These are phyloP conservation scores for Lecanicillium sp. DNA, from an alignment of 2,329 filamentous ascomycete species.

Conservation along the genomic window DNA sequence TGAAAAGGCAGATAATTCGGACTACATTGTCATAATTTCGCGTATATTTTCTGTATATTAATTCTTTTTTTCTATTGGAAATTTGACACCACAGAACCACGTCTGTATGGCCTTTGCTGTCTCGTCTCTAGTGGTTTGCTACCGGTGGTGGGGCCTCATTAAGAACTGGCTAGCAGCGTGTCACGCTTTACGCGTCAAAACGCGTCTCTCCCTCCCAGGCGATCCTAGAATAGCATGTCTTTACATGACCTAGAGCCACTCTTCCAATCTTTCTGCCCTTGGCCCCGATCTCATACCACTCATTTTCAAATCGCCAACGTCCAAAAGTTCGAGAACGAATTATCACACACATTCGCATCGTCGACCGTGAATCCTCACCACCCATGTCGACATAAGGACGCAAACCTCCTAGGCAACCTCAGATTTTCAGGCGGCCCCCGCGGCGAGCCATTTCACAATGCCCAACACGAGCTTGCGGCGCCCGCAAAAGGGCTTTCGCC, in stretches of 20 bases:
- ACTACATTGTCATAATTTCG: too few relatives aligned
- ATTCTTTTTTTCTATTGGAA: too few relatives aligned
- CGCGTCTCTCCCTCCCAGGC: constrained; percentile 25
- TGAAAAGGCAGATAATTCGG: too few relatives aligned
- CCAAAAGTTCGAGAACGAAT: not conserved
- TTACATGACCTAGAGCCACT: constrained; percentile 3
- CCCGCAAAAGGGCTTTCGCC: constrained; percentile 62
- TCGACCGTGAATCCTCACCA: not conserved
- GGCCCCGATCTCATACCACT: not conserved
- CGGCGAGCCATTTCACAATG: constrained; percentile 36
- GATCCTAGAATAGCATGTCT: constrained; percentile 3
- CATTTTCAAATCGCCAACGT: not conserved
- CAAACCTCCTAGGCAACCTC: constrained; percentile 2
- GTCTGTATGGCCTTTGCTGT: too few relatives aligned
- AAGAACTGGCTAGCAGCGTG: constrained; percentile 20
- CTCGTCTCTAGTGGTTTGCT: constrained; percentile 8
- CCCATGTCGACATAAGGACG: constrained; percentile 12
- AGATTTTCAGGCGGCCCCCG: constrained; percentile 5
- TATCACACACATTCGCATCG: not conserved
- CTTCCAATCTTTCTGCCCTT: not conserved
- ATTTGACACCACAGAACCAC: too few relatives aligned
- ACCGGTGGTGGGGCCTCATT: constrained; percentile 22
- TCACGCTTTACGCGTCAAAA: constrained; percentile 27
- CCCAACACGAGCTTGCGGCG: constrained; percentile 53
- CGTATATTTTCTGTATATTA: too few relatives aligned